These are phyloP conservation scores for Neonectria ditissima DNA, from an alignment of 2,329 filamentous ascomycete species.

Conservation along the genomic window DNA sequence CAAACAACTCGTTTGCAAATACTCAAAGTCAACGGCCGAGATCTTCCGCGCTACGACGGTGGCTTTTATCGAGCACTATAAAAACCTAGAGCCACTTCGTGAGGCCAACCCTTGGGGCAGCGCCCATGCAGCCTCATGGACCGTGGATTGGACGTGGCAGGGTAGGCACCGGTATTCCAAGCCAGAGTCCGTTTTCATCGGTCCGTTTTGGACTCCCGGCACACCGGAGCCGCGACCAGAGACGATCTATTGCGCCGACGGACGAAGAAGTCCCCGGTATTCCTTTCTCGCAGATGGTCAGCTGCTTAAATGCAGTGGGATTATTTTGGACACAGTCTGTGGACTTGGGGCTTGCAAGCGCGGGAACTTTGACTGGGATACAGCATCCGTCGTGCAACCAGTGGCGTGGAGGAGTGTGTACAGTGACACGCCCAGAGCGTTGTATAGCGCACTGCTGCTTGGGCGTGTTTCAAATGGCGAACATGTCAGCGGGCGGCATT, in stretches of 20 bases:
- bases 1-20: slow-evolving; percentile 18
- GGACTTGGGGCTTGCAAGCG: slow-evolving; percentile 23
- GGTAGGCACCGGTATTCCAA: slow-evolving; percentile 25
- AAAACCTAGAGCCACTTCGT: slow-evolving; percentile 27
- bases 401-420: slow-evolving; percentile 19
- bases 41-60: slow-evolving; percentile 19
- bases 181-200: slow-evolving; percentile 23
- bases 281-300: slow-evolving; percentile 1
- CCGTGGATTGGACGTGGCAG: slow-evolving; percentile 28
- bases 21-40: slow-evolving; percentile 22
- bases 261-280: background rate
- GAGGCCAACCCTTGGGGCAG: slow-evolving; percentile 28
- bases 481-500: slow-evolving; percentile 16
- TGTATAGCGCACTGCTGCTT: slow-evolving; percentile 23
- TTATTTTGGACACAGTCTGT: slow-evolving; percentile 20
- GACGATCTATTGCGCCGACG: slow-evolving; percentile 20
- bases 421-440: slow-evolving; percentile 8
- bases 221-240: slow-evolving; percentile 23
- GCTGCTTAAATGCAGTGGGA: slow-evolving; percentile 19
- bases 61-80: slow-evolving; percentile 25
- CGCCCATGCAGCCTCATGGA: slow-evolving; percentile 22
- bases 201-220: slow-evolving; percentile 22
- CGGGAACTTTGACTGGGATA: slow-evolving; percentile 26
- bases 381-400: slow-evolving; percentile 17
- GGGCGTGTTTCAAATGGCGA: slow-evolving; percentile 25